Evolutionary conservation across 305 asterid species (phyloP).

Genomic region (Solanum aculeatissimum): DNA sequence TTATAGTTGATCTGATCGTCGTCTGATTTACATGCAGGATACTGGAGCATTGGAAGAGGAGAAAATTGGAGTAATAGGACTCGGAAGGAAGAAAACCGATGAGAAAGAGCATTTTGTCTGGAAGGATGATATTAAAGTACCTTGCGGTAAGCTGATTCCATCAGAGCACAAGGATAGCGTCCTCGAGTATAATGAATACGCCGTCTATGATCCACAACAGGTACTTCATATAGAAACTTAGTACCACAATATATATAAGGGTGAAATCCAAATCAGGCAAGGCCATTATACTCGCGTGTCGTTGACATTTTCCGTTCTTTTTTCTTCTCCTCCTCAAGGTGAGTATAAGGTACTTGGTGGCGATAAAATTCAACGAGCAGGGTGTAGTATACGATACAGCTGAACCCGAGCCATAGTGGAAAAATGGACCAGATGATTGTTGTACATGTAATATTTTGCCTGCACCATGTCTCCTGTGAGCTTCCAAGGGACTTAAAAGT

Average conservation of each 20-base stretch:
- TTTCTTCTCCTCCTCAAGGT: conserved; percentile 13
- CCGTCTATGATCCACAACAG: conserved; percentile 72
- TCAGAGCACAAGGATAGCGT: conserved; percentile 53
- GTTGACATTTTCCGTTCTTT: not conserved
- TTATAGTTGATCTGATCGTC: not conserved
- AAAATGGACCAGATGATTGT: not conserved
- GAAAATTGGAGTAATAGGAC: conserved; percentile 51
- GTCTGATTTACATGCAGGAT: conserved; percentile 16
- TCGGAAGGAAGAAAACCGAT: conserved; percentile 58
- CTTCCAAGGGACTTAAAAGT: not conserved
- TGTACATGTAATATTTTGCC: not conserved
- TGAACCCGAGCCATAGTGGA: not conserved
- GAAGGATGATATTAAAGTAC: conserved; percentile 71
- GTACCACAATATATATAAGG: not conserved
- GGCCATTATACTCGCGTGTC: not conserved
- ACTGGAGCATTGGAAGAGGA: conserved; percentile 37
- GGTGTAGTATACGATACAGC: conserved; percentile 28
- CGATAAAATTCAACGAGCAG: conserved; percentile 49
- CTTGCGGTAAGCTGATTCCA: conserved; percentile 47
- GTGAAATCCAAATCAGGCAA: not conserved
- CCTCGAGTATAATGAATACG: conserved; percentile 73
- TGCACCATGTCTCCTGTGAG: not conserved
- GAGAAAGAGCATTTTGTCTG: conserved; percentile 69
- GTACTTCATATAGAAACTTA: conserved; percentile 3
- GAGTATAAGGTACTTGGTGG: conserved; percentile 58